Percentiles rank a stretch among this genome's conserved stretches.
Conservation (phyloP, 2,329 filamentous ascomycete species). For the Venturia aucupariae region DNA sequence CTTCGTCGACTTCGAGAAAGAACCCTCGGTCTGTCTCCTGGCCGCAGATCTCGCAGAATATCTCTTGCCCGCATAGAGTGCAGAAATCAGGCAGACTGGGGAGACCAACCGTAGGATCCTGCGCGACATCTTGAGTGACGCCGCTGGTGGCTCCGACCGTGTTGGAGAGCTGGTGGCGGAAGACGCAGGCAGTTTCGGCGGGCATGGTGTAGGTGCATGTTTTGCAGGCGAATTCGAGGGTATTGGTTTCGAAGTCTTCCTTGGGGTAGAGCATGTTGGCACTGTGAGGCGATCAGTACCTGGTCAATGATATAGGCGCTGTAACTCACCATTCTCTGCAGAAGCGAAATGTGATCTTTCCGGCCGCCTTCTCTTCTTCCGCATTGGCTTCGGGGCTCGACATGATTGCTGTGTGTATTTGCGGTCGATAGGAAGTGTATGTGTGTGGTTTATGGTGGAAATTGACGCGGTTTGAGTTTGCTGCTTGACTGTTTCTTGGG, state of each 20-base stretch:
- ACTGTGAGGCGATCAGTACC: conserved; percentile 33
- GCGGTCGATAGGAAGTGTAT: not conserved
- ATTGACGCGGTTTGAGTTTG: not conserved
- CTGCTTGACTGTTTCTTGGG: not conserved
- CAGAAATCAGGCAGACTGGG: conserved; percentile 35
- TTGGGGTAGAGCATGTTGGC: conserved; percentile 98
- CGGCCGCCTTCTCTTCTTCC: conserved; percentile 18
- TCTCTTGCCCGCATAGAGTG: conserved; percentile 49
- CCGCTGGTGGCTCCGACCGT: conserved; percentile 91
- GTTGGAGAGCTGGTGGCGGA: conserved; percentile 87
- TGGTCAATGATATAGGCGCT: not conserved
- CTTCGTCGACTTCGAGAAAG: conserved; percentile 34
- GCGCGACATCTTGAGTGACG: conserved; percentile 93
- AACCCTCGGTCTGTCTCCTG: conserved; percentile 35
- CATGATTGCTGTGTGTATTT: not conserved
- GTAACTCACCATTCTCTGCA: conserved; percentile 77
- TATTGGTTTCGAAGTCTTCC: conserved; percentile 76
- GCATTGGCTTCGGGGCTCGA: not conserved
- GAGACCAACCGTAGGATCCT: conserved; percentile 93
- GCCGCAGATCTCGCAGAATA: conserved; percentile 45
- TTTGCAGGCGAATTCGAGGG: conserved; percentile 89
- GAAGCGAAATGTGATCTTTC: conserved; percentile 94
- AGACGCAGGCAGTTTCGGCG: conserved; percentile 82
- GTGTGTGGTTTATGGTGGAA: not conserved
- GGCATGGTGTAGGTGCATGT: conserved; percentile 88